A percentile compares a stretch with the other conserved stretches of the same genome.
phyloP scores from a whole-genome alignment of 306 rosid species.

The Quercus suber region DNA sequence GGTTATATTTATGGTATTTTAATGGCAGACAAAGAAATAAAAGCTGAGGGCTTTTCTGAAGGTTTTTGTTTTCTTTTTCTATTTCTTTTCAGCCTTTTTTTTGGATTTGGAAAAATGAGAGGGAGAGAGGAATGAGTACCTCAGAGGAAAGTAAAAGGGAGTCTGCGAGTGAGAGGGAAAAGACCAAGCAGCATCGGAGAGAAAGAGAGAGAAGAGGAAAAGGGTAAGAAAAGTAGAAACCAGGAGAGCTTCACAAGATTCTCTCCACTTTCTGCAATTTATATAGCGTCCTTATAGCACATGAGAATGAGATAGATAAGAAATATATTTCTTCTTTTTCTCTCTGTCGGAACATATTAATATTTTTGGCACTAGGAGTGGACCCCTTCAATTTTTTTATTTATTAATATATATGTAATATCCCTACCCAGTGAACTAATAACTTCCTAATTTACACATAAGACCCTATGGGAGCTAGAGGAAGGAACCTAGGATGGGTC shows the following conservation, averaged over 20 bases:
- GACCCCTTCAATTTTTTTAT: background rate
- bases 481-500: too few relatives aligned
- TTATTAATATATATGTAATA: background rate
- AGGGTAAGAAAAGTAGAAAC: background rate
- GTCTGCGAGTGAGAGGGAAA: slow-evolving; percentile 30
- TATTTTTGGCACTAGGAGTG: background rate
- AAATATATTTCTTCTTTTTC: background rate
- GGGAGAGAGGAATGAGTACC: background rate
- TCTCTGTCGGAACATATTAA: background rate
- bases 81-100: background rate
- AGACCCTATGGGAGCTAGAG: too few relatives aligned
- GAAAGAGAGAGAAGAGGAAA: slow-evolving; percentile 15
- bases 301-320: slow-evolving; percentile 18
- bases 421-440: background rate
- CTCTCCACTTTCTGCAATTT: slow-evolving; percentile 36
- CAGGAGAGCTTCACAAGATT: slow-evolving; percentile 37
- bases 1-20: slow-evolving; percentile 33
- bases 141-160: slow-evolving; percentile 2
- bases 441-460: too few relatives aligned
- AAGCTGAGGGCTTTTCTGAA: slow-evolving; percentile 35
- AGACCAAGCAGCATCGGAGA: slow-evolving; percentile 34
- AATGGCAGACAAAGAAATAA: slow-evolving; percentile 45
- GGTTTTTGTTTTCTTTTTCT: slow-evolving; percentile 20
- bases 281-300: slow-evolving; percentile 25
- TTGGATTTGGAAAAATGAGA: background rate